Percentiles rank a stretch among this genome's conserved stretches.
phyloP scores from a whole-genome alignment of 257 asterid species.

The Osmanthus fragrans region DNA sequence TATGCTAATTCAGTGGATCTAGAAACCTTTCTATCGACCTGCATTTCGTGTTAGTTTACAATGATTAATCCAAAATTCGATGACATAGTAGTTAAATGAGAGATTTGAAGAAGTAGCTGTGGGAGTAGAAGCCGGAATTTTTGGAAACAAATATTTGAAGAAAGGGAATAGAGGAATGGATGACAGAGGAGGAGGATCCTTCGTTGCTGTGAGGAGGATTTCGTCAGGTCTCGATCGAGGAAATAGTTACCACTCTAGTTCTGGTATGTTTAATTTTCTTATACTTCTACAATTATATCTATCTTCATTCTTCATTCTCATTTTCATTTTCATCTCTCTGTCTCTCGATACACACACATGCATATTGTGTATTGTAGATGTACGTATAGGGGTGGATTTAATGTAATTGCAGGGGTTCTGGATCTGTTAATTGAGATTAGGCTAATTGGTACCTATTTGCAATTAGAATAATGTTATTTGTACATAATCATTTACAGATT shows the following conservation, averaged over 20 bases:
- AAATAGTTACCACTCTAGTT: slow-evolving; percentile 73
- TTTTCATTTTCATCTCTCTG: too few species aligned
- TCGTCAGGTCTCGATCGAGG: slow-evolving; percentile 89
- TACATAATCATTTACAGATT: too few species aligned
- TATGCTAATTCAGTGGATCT: neutral
- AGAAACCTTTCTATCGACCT: slow-evolving; percentile 2
- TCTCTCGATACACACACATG: too few species aligned
- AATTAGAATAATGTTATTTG: too few species aligned
- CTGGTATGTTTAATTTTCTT: slow-evolving; percentile 49
- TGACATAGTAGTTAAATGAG: neutral
- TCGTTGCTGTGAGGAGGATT: slow-evolving; percentile 91
- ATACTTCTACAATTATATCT: neutral
- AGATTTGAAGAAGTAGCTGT: neutral
- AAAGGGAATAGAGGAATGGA: slow-evolving; percentile 49
- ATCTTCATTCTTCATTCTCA: too few species aligned
- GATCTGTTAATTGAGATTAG: slow-evolving; percentile 44
- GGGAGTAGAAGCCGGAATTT: slow-evolving; percentile 2
- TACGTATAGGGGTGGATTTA: slow-evolving; percentile 21
- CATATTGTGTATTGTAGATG: neutral
- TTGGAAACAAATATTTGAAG: slow-evolving; percentile 6
- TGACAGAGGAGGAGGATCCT: slow-evolving; percentile 88
- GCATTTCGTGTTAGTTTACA: slow-evolving; percentile 22
- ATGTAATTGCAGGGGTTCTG: slow-evolving; percentile 8
- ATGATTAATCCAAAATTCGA: slow-evolving; percentile 17
- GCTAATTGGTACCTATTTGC: slow-evolving; percentile 56